phyloP scores from a whole-genome alignment of 306 rosid genomes.

The Fragaria nilgerrensis region DNA sequence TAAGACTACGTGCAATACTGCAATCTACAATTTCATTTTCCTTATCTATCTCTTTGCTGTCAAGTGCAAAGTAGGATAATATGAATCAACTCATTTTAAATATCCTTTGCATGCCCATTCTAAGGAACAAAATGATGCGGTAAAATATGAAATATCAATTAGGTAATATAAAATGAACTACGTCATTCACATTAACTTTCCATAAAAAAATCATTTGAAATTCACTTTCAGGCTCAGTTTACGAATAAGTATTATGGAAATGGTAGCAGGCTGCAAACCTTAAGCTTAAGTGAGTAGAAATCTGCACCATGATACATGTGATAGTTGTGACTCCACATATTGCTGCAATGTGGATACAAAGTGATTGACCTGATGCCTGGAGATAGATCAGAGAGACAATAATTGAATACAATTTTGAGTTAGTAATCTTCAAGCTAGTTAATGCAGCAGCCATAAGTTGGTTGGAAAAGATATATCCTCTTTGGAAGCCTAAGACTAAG shows the following conservation, averaged over 20 bases:
- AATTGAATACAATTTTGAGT: background rate
- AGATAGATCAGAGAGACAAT: conserved; percentile 7
- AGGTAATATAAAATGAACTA: background rate
- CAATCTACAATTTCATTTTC: too few relatives aligned
- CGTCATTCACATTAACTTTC: background rate
- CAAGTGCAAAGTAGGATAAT: background rate
- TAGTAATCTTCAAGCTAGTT: too few relatives aligned
- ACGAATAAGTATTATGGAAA: background rate
- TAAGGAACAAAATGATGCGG: background rate
- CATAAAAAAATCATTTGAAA: background rate
- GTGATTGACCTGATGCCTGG: conserved; percentile 94
- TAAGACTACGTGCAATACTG: too few relatives aligned
- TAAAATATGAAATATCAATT: background rate
- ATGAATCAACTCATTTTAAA: background rate
- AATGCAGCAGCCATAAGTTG: too few relatives aligned
- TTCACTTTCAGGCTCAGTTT: conserved; percentile 12
- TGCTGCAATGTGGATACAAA: conserved; percentile 86
- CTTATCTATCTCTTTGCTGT: background rate
- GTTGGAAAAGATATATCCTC: too few relatives aligned
- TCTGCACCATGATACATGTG: conserved; percentile 91
- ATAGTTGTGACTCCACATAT: conserved; percentile 87
- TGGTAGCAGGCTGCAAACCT: conserved; percentile 46
- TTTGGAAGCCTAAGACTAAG: too few relatives aligned
- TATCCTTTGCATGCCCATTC: background rate
- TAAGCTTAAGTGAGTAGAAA: conserved; percentile 82